Percentiles rank a stretch among this genome's conserved stretches.
These are phyloP conservation scores for Astrothelium subdiscretum DNA, from an alignment of 495 filamentous ascomycete species.

Conservation along the genomic window DNA sequence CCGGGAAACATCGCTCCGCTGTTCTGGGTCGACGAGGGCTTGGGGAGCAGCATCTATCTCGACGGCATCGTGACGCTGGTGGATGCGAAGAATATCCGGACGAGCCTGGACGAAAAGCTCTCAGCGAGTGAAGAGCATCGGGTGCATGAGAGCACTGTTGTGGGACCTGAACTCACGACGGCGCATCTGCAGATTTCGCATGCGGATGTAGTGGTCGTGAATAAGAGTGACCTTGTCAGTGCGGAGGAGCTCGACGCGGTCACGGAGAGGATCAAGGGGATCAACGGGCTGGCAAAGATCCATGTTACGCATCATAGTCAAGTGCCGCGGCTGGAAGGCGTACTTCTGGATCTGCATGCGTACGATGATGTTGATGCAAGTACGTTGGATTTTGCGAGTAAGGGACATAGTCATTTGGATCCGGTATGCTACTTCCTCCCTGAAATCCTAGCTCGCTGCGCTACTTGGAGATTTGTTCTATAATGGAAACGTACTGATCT, in stretches of 20 bases:
- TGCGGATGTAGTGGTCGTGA: constrained; percentile 90
- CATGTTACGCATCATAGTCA: constrained; percentile 67
- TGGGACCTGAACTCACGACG: constrained; percentile 64
- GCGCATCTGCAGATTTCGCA: constrained; percentile 95
- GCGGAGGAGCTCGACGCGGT: constrained; percentile 52
- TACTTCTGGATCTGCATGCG: constrained; percentile 82
- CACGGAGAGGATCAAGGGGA: constrained; percentile 55
- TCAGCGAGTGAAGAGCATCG: constrained; percentile 38
- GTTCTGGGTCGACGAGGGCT: constrained; percentile 94
- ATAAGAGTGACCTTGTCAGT: constrained; percentile 86
- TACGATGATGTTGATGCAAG: constrained; percentile 64
- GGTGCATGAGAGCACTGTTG: constrained; percentile 39
- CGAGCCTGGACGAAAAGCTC: constrained; percentile 62
- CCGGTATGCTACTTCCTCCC: constrained; percentile 41
- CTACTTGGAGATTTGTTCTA: not conserved
- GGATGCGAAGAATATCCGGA: constrained; percentile 84
- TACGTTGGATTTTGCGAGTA: constrained; percentile 46
- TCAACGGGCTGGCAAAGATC: constrained; percentile 83
- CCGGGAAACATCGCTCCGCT: constrained; percentile 91
- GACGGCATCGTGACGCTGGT: constrained; percentile 95
- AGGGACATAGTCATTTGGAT: constrained; percentile 57
- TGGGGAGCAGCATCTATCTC: constrained; percentile 87
- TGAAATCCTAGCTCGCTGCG: not conserved
- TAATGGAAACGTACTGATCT: not conserved
- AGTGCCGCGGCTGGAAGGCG: constrained; percentile 70